A percentile compares a stretch with the other conserved stretches of the same genome.
Evolutionary conservation across 139 green algal genomes (phyloP).

Genomic region (Chlamydomonas urium): DNA sequence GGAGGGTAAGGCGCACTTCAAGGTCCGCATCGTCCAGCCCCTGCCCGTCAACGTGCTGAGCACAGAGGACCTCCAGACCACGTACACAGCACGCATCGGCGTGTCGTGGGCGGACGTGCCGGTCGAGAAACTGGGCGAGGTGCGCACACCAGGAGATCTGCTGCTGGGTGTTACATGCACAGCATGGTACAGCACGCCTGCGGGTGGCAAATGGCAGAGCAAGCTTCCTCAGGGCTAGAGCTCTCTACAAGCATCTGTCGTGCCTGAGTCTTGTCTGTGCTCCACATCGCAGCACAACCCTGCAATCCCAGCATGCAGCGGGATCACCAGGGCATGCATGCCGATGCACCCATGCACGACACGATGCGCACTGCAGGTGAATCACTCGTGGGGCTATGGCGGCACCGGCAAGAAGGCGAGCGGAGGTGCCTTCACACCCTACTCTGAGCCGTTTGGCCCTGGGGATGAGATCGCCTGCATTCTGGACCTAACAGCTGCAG

Average conservation of each 20-base stretch:
- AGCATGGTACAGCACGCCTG: too few relatives aligned
- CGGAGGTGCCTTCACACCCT: not conserved
- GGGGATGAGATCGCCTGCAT: conserved; percentile 21
- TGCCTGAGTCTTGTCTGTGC: too few relatives aligned
- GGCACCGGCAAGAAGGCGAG: conserved; percentile 24
- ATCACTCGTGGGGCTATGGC: conserved; percentile 24
- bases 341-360: too few relatives aligned
- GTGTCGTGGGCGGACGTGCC: conserved; percentile 16
- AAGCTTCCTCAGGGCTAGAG: too few relatives aligned
- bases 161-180: too few relatives aligned
- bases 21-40: not conserved
- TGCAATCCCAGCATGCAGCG: too few relatives aligned
- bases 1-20: conserved; percentile 14
- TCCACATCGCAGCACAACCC: too few relatives aligned
- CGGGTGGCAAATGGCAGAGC: too few relatives aligned
- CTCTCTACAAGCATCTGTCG: too few relatives aligned
- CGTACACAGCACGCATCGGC: conserved; percentile 16
- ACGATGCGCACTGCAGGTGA: not conserved
- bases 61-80: conserved; percentile 18
- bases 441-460: conserved; percentile 1
- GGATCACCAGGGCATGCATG: too few relatives aligned
- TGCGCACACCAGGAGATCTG: too few relatives aligned
- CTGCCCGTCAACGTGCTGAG: conserved; percentile 13
- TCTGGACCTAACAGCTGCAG: conserved; percentile 16
- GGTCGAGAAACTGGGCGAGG: conserved; percentile 28